phyloP scores from a whole-genome alignment of 2,329 filamentous ascomycete genomes.

The Trichoderma harzianum region DNA sequence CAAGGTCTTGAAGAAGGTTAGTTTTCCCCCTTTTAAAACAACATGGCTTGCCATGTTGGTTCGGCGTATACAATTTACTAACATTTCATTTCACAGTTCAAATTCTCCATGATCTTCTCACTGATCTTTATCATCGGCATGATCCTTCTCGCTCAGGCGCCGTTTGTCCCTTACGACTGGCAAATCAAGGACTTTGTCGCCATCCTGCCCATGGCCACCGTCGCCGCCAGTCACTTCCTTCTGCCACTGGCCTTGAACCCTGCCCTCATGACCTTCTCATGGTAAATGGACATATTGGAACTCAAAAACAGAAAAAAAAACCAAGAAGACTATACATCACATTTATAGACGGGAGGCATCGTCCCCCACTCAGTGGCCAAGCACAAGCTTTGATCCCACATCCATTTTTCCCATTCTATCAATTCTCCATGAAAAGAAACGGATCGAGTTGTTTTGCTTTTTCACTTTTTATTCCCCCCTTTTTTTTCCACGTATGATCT shows the following conservation, averaged over 20 bases:
- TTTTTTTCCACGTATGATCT: neutral
- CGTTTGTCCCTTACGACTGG: slow-evolving; percentile 65
- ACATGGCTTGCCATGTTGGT: slow-evolving; percentile 32
- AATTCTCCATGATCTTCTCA: slow-evolving; percentile 65
- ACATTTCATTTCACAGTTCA: slow-evolving; percentile 51
- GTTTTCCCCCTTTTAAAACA: slow-evolving; percentile 36
- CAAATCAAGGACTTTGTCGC: slow-evolving; percentile 69
- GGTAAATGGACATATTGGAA: slow-evolving; percentile 45
- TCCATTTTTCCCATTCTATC: neutral
- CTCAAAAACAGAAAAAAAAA: neutral
- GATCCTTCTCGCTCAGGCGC: slow-evolving; percentile 59
- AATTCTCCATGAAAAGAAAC: neutral
- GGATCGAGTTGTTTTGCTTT: neutral
- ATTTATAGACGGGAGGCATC: neutral
- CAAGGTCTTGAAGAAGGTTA: slow-evolving; percentile 72
- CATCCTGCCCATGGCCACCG: slow-evolving; percentile 70
- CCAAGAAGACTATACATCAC: neutral
- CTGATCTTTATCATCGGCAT: slow-evolving; percentile 57
- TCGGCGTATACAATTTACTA: slow-evolving; percentile 18
- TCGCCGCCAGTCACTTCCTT: slow-evolving; percentile 66
- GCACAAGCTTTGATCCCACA: neutral
- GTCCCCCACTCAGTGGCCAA: neutral
- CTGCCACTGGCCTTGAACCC: slow-evolving; percentile 72
- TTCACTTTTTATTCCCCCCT: neutral
- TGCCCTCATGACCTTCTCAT: slow-evolving; percentile 77